Evolutionary conservation across 495 filamentous ascomycete genomes (phyloP).

Genomic region (Apiosordaria backusii): DNA sequence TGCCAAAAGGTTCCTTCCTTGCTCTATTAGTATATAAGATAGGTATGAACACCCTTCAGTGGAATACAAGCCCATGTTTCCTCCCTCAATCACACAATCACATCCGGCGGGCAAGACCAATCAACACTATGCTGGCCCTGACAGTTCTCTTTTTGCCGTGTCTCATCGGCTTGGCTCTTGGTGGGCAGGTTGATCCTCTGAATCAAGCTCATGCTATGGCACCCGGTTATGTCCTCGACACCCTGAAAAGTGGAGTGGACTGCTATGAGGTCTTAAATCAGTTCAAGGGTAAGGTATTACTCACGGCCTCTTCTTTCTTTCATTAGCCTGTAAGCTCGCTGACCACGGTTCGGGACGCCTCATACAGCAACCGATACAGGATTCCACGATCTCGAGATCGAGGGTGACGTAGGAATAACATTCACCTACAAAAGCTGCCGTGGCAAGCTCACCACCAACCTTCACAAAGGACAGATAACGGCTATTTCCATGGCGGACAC

Average conservation of each 20-base stretch:
- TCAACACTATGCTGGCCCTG: not conserved
- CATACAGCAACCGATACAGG: no score
- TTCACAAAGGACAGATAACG: no score
- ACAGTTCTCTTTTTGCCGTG: not conserved
- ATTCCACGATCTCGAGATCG: no score
- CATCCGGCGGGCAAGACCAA: not conserved
- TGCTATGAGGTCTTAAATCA: not conserved
- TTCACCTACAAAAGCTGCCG: no score
- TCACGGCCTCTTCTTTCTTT: not conserved
- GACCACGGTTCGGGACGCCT: no score
- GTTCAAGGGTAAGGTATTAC: not conserved
- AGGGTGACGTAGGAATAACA: no score
- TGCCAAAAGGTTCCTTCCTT: not conserved
- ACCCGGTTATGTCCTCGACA: not conserved
- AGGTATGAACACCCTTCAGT: not conserved
- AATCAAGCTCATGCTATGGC: not conserved
- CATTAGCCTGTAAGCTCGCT: no score
- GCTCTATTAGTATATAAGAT: not conserved
- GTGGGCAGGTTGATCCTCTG: not conserved
- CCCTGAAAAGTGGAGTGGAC: not conserved
- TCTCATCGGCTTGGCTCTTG: not conserved
- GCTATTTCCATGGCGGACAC: no score
- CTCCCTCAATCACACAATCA: not conserved
- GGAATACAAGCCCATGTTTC: not conserved
- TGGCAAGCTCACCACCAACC: no score